Evolutionary conservation across 495 filamentous ascomycete genomes (phyloP), one percentile per base, ranked within the genome.

Genomic region (Penicillium subrubescens): DNA sequence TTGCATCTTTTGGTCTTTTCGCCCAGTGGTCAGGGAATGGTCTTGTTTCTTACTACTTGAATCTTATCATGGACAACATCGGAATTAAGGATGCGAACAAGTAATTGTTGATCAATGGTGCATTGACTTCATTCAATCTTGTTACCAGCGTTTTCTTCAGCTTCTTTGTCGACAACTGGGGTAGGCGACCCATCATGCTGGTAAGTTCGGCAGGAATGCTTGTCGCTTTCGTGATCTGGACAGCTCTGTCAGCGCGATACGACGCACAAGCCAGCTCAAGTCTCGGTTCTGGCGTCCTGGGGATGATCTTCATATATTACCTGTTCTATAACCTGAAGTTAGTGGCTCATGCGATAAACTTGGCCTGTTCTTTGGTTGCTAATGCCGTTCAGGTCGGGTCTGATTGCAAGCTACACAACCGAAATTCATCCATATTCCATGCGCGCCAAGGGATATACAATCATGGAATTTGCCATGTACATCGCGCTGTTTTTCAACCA

Each of bases 1-100:
- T 88, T 35, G 73, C 88, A 41, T 83, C 83, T 23, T 77, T 89
- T 34, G 87, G 87, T 67, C 67, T 77, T 54, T 81, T 80, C 57
- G 86, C 84, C 7, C 89, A 90, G 71, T 91, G 86, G 86, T 86
- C 83, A 34, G 89, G 89, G 46, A 90, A 90, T 69, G 87, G 83
- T 48, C 79, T 91, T 39, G 84, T 89, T 67, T 87, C 84, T 57
- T 88, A 89, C 79, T 90, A 89, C 63, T 70, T 86, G 55, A 75
- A 70, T 61, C 75, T 74, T 57, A 80, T 90, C 52, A 85, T 89
- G 68, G 75, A 84, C 29, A 81, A 75, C 25, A 84, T 87, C 61
- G 87, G 87, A 34, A 76, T 88, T 60, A 81, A 63, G 5, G 72
- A 82, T 62, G 67, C 81, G 10, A 81, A 80, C 57, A 70, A 75